Evolutionary conservation across 192 early-diverging fungal genomes (phyloP).

Genomic region (Rhizoclosmatium sp.): DNA sequence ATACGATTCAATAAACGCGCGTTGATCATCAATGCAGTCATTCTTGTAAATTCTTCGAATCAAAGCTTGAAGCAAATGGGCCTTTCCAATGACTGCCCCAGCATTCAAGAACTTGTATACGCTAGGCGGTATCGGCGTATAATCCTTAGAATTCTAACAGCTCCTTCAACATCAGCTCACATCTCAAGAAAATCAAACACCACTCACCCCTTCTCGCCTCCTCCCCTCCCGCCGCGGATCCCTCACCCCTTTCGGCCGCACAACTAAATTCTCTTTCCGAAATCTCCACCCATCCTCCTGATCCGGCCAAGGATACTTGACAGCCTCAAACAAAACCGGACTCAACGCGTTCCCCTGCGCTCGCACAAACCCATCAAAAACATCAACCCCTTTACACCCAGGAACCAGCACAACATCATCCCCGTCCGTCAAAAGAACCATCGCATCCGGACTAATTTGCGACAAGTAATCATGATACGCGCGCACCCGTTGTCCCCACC

Average conservation of each 20-base stretch:
- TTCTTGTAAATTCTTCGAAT: conserved; percentile 33
- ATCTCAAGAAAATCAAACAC: neutral
- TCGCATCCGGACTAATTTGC: neutral
- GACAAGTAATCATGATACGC: conserved; percentile 40
- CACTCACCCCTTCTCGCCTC: conserved; percentile 6
- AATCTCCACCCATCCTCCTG: conserved; percentile 9
- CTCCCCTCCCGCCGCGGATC: conserved; percentile 9
- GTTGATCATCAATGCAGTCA: conserved; percentile 46
- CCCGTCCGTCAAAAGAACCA: conserved; percentile 37
- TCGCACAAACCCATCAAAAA: conserved; percentile 13
- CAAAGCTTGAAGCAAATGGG: conserved; percentile 25
- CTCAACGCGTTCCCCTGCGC: neutral
- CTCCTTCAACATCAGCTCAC: no score
- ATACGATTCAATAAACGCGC: conserved; percentile 18
- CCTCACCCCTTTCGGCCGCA: conserved; percentile 14
- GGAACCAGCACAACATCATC: conserved; percentile 43
- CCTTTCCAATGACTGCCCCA: conserved; percentile 38
- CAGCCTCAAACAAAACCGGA: conserved; percentile 40
- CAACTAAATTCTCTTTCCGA: conserved; percentile 2
- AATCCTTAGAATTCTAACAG: neutral
- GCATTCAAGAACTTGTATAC: conserved; percentile 39
- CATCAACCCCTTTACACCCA: neutral
- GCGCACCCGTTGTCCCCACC: conserved; percentile 40
- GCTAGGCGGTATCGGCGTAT: neutral
- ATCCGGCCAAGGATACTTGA: conserved; percentile 33